Base-by-base conservation (phyloP, 192 early-diverging fungal genomes). In the Ambispora gerdemannii region DNA sequence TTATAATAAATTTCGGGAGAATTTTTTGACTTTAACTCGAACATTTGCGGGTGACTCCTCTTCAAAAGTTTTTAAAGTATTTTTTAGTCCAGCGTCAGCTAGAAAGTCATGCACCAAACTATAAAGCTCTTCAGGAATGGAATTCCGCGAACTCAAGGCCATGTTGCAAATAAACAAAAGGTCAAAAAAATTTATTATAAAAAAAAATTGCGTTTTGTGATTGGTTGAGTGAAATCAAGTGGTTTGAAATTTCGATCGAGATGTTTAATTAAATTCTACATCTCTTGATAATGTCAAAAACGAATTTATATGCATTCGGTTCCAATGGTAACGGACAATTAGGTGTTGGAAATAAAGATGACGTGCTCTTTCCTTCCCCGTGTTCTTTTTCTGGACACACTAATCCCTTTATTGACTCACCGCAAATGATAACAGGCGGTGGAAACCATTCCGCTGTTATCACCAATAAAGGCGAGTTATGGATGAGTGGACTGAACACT, bases 371-470 rank as follows among this genome's bases (percentile, higher is more conserved):
- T 24, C 82, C 78, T 33, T 22, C 49, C 15, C 19, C 67, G 19
- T 34, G 65, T 74, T 19, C 53, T 43, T 32, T 59, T 34, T 51
- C 72, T 63, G 0, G 25, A 32, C 11, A 25, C 7, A 13, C 74
- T 68, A 58, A 3, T 73, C 64, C 28, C 3, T 50, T 32, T 65
- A 3, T 52, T 31, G 10, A 30, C n/a, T 30, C 43, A 3, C 72
- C 75, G 58, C 74, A 79, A 25, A 61, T 51, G 15, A 58, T 58
- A 28, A 78, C 88, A 50, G 50, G 77, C 7, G 84, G 86, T n/a
- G 90, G 90, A n/a, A 91, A 91, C 70, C 90, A 91, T 70, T 77
- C 88, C 2, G 85, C 83, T 1, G n/a, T 86, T 15, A 72, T 87
- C 19, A 78, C 80, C 1, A 35, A 25, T 10, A 25, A 53, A 8